phyloP scores from a whole-genome alignment of 148 eudicot genomes.

The Nepenthes gracilis region DNA sequence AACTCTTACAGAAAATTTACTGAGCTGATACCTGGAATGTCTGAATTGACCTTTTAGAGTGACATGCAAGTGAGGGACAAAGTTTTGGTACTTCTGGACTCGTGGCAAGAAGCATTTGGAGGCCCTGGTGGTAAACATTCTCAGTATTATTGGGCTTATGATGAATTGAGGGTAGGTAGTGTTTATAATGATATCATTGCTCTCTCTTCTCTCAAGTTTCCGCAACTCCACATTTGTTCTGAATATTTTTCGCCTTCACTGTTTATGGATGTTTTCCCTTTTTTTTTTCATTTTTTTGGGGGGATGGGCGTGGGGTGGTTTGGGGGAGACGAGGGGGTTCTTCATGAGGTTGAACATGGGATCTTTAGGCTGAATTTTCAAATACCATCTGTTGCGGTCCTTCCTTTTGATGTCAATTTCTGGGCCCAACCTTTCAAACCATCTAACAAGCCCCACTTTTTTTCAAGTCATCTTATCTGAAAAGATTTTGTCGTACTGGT shows the following conservation, averaged over 20 bases:
- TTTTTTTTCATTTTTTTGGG: background rate
- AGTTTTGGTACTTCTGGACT: conserved; percentile 61
- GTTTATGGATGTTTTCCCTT: background rate
- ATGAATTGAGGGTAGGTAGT: conserved; percentile 68
- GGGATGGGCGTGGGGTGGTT: background rate
- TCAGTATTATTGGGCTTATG: conserved; percentile 88
- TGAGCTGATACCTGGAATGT: background rate
- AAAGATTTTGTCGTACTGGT: no score
- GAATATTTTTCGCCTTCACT: background rate
- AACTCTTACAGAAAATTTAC: background rate
- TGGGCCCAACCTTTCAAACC: no score
- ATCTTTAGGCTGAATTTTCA: no score
- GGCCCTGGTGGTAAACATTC: conserved; percentile 76
- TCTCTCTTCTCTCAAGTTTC: background rate
- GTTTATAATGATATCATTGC: background rate
- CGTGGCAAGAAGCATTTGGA: conserved; percentile 99
- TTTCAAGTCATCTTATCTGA: no score
- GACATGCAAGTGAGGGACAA: conserved; percentile 81
- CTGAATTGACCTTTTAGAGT: conserved; percentile 31
- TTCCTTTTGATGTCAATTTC: no score
- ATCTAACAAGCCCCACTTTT: no score
- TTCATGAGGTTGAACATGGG: no score
- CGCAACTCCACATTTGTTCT: background rate
- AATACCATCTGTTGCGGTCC: no score
- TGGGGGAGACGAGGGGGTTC: background rate